Evolutionary conservation across 495 filamentous ascomycete species (phyloP), one percentile per base, ranked within the genome.

Genomic region (Barbatosphaeria neglecta): DNA sequence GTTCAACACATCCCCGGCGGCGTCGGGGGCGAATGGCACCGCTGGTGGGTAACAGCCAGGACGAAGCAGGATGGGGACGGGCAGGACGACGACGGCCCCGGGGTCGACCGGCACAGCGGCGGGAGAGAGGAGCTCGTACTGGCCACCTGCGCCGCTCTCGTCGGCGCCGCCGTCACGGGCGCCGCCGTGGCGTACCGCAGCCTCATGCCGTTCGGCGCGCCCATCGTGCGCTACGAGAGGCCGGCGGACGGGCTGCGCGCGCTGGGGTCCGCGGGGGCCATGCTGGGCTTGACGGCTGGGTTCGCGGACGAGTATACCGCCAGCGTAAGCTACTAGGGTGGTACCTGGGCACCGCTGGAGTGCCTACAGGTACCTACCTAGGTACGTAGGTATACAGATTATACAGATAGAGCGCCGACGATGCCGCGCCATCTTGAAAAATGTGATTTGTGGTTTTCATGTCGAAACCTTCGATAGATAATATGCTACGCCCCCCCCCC

Each of bases 191-290:
- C 60, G 10, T 59, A 58, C 41, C 47, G 50, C 7, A 48, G 48
- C 19, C 23, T 62, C 19, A 44, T 52, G 15, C 51, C 57, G 15
- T 60, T 66, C 18, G 67, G 67, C 8, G 57, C 59, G 9, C 48
- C 43, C 3, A 50, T 60, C 15, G 63, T 69, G 38, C 47, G 57
- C 6, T 70, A 66, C 48, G 48, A 63, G 38, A 44, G 45, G 11
- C 16, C 37, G 5, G 50, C 37, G 35, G 50, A 47, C 2, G 50
- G 57, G 6, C 46, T 70, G 6, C 49, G 53, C 44, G 55, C 52
- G 38, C 56, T 65, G 31, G 64, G 67, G 2, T 60, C 58, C 10
- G 54, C 62, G 9, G 63, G 67, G 1, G 51, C 50, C 13, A 56
- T 70, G 51, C 50, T 68, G 16, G 50, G 42, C 11, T n/a, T 41